These are phyloP conservation scores for Yamadazyma takamatsuzukensis DNA, from an alignment of 805 yeast genomes.

Conservation along the genomic window DNA sequence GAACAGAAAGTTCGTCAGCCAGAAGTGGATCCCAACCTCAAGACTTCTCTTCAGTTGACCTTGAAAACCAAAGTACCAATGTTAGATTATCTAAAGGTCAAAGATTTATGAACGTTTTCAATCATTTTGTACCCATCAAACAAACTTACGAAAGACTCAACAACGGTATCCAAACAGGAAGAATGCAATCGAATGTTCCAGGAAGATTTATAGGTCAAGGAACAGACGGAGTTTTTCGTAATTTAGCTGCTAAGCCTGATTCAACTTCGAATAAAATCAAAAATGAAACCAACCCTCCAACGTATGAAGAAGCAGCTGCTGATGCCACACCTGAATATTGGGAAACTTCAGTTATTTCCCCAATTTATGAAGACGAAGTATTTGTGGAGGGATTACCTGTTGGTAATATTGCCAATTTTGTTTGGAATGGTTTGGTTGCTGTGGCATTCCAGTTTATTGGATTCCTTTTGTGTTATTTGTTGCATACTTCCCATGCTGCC, in stretches of 20 bases:
- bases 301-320: constrained; percentile 92
- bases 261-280: constrained; percentile 27
- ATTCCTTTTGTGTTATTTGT: constrained; percentile 79
- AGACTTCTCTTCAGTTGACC: no score
- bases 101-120: constrained; percentile 28
- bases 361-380: constrained; percentile 81
- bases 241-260: constrained; percentile 87
- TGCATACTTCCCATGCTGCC: constrained; percentile 97
- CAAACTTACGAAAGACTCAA: constrained; percentile 42
- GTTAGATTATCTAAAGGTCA: constrained; percentile 23
- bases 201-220: constrained; percentile 46
- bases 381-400: constrained; percentile 95
- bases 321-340: constrained; percentile 96
- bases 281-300: constrained; percentile 65
- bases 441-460: constrained; percentile 94
- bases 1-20: no score
- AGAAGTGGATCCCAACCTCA: no score
- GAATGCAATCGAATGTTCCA: constrained; percentile 40
- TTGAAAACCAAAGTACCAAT: constrained; percentile 25
- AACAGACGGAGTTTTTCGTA: constrained; percentile 90
- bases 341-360: constrained; percentile 82
- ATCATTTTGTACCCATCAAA: constrained; percentile 33
- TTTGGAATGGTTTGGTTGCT: constrained; percentile 88
- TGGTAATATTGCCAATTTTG: constrained; percentile 80
- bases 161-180: constrained; percentile 39